Conservation (phyloP, 176 grass and related monocot species). For the Phoenix dactylifera region DNA sequence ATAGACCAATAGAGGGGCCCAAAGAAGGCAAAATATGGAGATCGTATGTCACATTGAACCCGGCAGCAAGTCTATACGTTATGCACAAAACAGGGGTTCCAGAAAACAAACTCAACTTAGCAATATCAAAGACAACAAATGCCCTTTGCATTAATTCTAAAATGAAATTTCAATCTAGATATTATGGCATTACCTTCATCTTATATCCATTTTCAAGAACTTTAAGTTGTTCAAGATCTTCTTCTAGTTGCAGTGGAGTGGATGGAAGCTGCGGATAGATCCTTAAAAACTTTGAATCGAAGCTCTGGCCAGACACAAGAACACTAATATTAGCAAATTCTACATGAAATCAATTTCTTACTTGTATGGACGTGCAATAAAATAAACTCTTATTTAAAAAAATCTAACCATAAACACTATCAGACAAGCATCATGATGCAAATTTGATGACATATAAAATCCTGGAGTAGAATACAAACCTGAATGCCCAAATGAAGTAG, state of each 20-base stretch:
- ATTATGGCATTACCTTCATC: conserved; percentile 66
- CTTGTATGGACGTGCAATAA: too few species aligned
- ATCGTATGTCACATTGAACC: too few species aligned
- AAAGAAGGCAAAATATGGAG: too few species aligned
- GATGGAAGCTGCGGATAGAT: conserved; percentile 66
- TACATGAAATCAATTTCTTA: too few species aligned
- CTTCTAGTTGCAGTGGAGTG: conserved; percentile 77
- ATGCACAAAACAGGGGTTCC: too few species aligned
- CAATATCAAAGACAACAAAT: too few species aligned
- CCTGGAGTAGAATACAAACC: conserved; percentile 30
- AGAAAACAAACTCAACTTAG: too few species aligned
- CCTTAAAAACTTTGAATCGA: conserved; percentile 86
- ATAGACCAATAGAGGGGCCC: too few species aligned
- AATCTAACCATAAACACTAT: too few species aligned
- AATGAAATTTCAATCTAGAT: background rate
- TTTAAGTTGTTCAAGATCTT: conserved; percentile 97
- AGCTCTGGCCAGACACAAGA: conserved; percentile 38
- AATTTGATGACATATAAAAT: background rate
- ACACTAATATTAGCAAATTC: too few species aligned
- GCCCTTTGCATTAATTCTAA: background rate
- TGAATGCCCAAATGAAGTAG: conserved; percentile 95
- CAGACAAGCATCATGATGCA: background rate
- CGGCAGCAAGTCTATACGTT: too few species aligned
- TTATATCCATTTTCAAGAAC: conserved; percentile 90
- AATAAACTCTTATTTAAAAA: too few species aligned